Evolutionary conservation across 305 asterid species (phyloP).

Genomic region (Fraxinus platypoda): DNA sequence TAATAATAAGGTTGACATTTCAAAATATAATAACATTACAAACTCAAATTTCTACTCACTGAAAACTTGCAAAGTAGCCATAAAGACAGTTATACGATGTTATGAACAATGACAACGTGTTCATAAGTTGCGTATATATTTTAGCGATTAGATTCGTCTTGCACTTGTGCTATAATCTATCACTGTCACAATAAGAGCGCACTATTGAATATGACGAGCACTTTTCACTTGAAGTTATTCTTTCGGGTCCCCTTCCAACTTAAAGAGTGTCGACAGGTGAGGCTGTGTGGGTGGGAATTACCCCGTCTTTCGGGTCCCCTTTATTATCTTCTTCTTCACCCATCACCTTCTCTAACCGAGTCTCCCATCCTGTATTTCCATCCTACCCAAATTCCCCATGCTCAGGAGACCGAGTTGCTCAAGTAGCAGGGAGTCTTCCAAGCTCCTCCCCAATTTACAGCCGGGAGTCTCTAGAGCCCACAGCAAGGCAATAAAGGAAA

Average conservation of each 20-base stretch:
- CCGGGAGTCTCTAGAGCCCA: not conserved
- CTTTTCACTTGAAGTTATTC: not conserved
- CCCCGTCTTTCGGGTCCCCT: not conserved
- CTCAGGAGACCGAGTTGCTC: not conserved
- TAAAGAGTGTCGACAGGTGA: not conserved
- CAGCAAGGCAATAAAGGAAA: not conserved
- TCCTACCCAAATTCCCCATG: not conserved
- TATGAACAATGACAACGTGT: not conserved
- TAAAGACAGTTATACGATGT: not conserved
- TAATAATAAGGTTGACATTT: too few species aligned
- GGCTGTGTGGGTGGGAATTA: not conserved
- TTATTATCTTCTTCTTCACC: not conserved
- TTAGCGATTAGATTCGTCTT: not conserved
- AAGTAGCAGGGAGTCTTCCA: not conserved
- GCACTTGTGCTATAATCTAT: not conserved
- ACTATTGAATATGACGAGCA: not conserved
- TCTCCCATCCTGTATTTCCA: not conserved
- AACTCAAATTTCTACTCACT: not conserved
- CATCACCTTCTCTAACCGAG: not conserved
- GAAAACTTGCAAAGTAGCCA: not conserved
- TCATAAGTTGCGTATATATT: not conserved
- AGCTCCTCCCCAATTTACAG: not conserved
- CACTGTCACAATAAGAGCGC: not conserved
- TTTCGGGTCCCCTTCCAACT: not conserved
- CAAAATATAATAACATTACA: not conserved